Conservation (phyloP, 2,329 filamentous ascomycete species). For the Paraphaeosphaeria minitans region DNA sequence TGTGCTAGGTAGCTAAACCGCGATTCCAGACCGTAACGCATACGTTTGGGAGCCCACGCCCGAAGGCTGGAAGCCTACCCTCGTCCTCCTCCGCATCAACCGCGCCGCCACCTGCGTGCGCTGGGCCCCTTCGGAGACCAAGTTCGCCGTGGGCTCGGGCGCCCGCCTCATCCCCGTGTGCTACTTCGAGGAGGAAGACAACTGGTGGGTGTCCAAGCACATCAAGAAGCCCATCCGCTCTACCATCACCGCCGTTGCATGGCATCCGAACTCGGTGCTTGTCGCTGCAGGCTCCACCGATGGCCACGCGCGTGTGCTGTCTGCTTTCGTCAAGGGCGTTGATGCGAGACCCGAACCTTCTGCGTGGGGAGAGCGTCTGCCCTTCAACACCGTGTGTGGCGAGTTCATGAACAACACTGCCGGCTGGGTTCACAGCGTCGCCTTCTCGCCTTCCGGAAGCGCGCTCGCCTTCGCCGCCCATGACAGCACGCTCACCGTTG, state of each 20-base stretch:
- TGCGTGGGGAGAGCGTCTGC: constrained; percentile 92
- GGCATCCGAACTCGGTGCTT: constrained; percentile 97
- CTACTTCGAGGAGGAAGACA: constrained; percentile 99
- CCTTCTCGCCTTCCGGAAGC: constrained; percentile 90
- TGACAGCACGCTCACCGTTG: constrained; percentile 94
- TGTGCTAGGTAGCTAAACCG: constrained; percentile 22
- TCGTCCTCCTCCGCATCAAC: constrained; percentile 96
- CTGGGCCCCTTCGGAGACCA: constrained; percentile 95
- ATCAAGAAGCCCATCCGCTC: constrained; percentile 98
- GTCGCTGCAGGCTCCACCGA: constrained; percentile 96
- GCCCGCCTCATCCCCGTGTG: constrained; percentile 95
- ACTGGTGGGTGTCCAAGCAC: constrained; percentile 99
- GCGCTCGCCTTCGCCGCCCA: constrained; percentile 94
- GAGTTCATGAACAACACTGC: constrained; percentile 96
- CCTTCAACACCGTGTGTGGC: constrained; percentile 98
- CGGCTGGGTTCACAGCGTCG: constrained; percentile 92
- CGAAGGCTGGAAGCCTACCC: constrained; percentile 91
- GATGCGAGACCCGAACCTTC: constrained; percentile 84
- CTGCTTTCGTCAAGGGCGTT: constrained; percentile 93
- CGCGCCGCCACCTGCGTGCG: constrained; percentile 94
- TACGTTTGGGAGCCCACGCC: constrained; percentile 97
- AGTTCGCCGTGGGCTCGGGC: constrained; percentile 96
- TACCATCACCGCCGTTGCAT: constrained; percentile 91
- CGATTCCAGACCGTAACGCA: constrained; percentile 82
- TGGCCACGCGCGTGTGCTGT: constrained; percentile 93